Evolutionary conservation across 441 rosid genomes (phyloP), one percentile per base, ranked within the genome.

Genomic region (Geranium incanum): DNA sequence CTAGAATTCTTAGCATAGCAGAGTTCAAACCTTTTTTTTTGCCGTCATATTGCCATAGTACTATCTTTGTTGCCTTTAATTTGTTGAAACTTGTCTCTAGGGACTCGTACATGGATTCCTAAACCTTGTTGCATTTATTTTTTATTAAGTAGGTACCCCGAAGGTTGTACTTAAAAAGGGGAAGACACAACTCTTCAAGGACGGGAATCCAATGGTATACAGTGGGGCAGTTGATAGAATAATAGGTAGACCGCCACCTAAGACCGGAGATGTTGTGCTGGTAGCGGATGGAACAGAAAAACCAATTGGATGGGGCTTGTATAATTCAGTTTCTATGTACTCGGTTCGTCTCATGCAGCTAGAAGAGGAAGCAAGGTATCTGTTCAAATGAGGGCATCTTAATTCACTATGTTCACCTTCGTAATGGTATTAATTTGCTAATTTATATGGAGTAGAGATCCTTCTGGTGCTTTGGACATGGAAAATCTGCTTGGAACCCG

Each of bases 141-240:
- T 52, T 50, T 67, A 4, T 73, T 28, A 13, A 43, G 66, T 74
- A 88, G 95, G 90, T 65, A 74, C 88, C 69, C 86, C 97, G 19
- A 93, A 88, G 83, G 96, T 93, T 81, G 93, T 93, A 57, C 83
- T 93, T 37, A 93, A 89, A 72, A 93, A 91, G 74, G 98, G 98
- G 60, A 91, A 89, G 81, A 80, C 90, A 45, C 95, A 91, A 74
- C 80, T 93, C 50, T 91, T 93, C 70, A 91, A 87, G 80, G 90
- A 87, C 39, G 98, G 97, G 68, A 89, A 85, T 37, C 98, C 98
- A 36, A 93, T 89, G 96, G 97, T 88, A 13, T 93, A 87, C 74
- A 89, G 93, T 77, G 95, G 97, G 79, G 96, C 96, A 7, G 86
- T 93, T 9, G 97, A 93, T 74, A 84, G 97, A 79, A 85, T 93